These are phyloP conservation scores for Xylariaceae sp. DNA, from an alignment of 2,329 filamentous ascomycete species.

Conservation along the genomic window DNA sequence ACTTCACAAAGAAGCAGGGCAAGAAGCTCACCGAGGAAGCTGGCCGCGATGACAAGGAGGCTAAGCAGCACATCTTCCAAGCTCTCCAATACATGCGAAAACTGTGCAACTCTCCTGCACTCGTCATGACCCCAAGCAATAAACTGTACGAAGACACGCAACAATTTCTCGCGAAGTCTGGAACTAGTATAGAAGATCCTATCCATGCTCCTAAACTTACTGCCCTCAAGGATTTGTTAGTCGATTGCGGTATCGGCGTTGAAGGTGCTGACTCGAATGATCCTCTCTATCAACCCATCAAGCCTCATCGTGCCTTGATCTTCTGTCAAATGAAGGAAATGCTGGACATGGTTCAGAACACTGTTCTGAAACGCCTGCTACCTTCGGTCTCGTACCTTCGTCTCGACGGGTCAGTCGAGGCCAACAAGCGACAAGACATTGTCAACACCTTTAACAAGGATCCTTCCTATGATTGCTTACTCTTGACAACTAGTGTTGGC, in stretches of 20 bases:
- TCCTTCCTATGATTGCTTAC: slow-evolving; percentile 88
- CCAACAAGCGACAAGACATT: slow-evolving; percentile 90
- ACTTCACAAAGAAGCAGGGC: slow-evolving; percentile 90
- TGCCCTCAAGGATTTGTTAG: slow-evolving; percentile 83
- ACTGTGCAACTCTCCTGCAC: slow-evolving; percentile 92
- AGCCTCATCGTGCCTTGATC: slow-evolving; percentile 89
- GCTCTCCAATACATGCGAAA: slow-evolving; percentile 99
- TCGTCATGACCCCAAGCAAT: slow-evolving; percentile 93
- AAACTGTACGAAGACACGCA: slow-evolving; percentile 87
- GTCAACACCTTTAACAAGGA: slow-evolving; percentile 99
- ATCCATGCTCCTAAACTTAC: slow-evolving; percentile 88
- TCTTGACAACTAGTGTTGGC: slow-evolving; percentile 92
- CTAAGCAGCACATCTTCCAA: slow-evolving; percentile 98
- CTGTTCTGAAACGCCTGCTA: slow-evolving; percentile 85
- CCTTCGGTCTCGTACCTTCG: slow-evolving; percentile 89
- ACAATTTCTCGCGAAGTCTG: slow-evolving; percentile 69
- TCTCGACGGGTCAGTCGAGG: slow-evolving; percentile 90
- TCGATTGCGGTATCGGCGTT: slow-evolving; percentile 95
- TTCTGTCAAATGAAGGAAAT: slow-evolving; percentile 99
- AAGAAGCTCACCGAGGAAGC: slow-evolving; percentile 83
- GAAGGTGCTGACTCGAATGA: slow-evolving; percentile 59
- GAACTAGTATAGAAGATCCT: slow-evolving; percentile 78
- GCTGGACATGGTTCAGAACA: slow-evolving; percentile 97
- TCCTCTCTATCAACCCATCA: slow-evolving; percentile 73
- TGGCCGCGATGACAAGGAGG: slow-evolving; percentile 79